phyloP scores from a whole-genome alignment of 2,329 filamentous ascomycete species.

The Pseudocercospora fuligena region DNA sequence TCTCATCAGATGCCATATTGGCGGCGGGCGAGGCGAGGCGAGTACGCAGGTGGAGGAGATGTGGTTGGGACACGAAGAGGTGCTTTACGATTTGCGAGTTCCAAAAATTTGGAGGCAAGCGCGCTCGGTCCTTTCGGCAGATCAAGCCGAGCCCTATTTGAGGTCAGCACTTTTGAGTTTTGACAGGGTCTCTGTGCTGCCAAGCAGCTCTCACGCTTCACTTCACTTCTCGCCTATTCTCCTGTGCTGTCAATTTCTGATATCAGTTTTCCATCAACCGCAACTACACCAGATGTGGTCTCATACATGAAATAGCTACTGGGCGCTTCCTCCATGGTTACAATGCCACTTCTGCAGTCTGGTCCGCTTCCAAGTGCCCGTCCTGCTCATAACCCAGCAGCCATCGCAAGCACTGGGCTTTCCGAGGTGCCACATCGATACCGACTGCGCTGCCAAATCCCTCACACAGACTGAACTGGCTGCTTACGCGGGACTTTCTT shows the following conservation, averaged over 20 bases:
- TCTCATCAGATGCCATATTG: constrained; percentile 87
- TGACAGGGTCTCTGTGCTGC: no score
- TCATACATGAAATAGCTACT: no score
- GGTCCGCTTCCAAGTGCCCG: no score
- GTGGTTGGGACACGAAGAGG: background rate
- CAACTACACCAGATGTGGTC: background rate
- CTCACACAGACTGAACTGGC: no score
- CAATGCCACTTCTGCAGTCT: no score
- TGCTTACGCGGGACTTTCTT: no score
- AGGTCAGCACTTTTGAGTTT: no score
- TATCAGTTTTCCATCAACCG: background rate
- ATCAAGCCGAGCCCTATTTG: background rate
- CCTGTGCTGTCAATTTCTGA: background rate
- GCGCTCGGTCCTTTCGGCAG: background rate
- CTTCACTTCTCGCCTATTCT: background rate
- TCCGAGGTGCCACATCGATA: no score
- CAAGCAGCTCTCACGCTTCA: background rate
- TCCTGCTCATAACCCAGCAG: no score
- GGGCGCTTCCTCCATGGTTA: no score
- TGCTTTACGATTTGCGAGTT: background rate
- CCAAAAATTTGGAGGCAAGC: background rate
- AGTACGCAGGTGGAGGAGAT: background rate
- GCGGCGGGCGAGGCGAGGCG: background rate
- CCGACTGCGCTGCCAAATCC: no score
- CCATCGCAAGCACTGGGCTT: no score